Evolutionary conservation across 1,284 basidiomycete genomes (phyloP), one percentile per base, ranked within the genome.

Genomic region (Apiotrichum porosum): DNA sequence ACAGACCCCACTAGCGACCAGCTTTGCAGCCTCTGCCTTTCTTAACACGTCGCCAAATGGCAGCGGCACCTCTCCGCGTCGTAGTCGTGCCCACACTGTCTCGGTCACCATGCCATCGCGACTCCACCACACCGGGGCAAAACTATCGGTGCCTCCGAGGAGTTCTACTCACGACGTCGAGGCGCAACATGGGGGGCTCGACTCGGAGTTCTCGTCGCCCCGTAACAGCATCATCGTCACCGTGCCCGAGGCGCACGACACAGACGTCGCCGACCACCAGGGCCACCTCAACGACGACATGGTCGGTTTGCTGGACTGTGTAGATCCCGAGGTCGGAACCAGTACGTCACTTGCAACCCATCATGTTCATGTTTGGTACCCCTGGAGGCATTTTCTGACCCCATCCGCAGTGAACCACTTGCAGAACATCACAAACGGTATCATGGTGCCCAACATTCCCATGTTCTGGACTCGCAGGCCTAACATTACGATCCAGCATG

Each of bases 341-440:
- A 58, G 66, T 70, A 24, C 44, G 61, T 60, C 6, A 19, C 31
- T 0, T 19, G 13, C 14, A 9, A 6, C n/a, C 0, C 14, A 41
- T 17, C 10, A n/a, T 12, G 26, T 6, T 28, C 26, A 6, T 28
- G 26, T 28, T 28, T 28, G 26, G 6, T 12, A 28, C 12, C 8
- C 26, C 26, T 28, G 6, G 6, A 6, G 26, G 8, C 26, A 6
- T 28, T 28, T 28, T 6, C n/a, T n/a, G 26, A 38, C 28, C 44
- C 31, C 22, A 42, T 12, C 26, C 37, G 1, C 44, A 65, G 71
- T 74, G 13, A 68, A 68, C 44, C 62, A 69, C 36, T 54, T 74
- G 6, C 72, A 74, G 53, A 71, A 74, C 45, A 59, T 69, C 30
- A 66, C 69, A 9, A 74, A 74, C 49, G 61, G 59, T 2, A 62